Evolutionary conservation across 768 basidiomycete genomes (phyloP).

Genomic region (Tylopilus intermedius): DNA sequence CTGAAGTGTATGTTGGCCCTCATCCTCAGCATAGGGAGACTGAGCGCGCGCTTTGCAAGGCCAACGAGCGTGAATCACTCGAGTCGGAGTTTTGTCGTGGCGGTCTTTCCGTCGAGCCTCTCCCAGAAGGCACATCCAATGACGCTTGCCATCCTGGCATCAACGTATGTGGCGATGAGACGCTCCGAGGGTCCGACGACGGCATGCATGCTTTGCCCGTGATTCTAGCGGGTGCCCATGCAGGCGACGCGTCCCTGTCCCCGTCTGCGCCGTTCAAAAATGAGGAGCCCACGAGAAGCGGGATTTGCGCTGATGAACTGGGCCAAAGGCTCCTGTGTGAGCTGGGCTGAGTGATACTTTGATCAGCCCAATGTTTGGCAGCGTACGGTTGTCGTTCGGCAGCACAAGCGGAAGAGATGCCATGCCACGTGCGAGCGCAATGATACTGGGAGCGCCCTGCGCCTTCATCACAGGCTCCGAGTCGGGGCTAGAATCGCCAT

Average conservation of each 20-base stretch:
- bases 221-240: not conserved
- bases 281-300: conserved; percentile 8
- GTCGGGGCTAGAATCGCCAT: conserved; percentile 13
- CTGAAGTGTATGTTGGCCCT: conserved; percentile 14
- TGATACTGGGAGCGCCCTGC: not conserved
- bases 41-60: conserved; percentile 29
- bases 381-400: conserved; percentile 1
- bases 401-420: conserved; percentile 22
- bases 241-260: conserved; percentile 20
- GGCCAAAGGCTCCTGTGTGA: conserved; percentile 25
- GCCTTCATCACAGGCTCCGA: conserved; percentile 17
- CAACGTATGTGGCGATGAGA: conserved; percentile 11
- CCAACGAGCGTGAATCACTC: conserved; percentile 31
- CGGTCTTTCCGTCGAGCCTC: conserved; percentile 17
- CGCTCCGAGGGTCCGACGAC: conserved; percentile 8
- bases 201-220: conserved; percentile 11
- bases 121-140: conserved; percentile 16
- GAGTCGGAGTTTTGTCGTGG: conserved; percentile 24
- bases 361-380: not conserved
- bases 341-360: conserved; percentile 36
- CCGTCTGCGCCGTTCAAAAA: not conserved
- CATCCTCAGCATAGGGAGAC: conserved; percentile 14
- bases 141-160: conserved; percentile 13
- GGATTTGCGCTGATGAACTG: conserved; percentile 7
- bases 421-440: conserved; percentile 1